Evolutionary conservation across 202 grass and related monocot genomes (phyloP), one percentile per base, ranked within the genome.

Genomic region (Musa balbisiana): DNA sequence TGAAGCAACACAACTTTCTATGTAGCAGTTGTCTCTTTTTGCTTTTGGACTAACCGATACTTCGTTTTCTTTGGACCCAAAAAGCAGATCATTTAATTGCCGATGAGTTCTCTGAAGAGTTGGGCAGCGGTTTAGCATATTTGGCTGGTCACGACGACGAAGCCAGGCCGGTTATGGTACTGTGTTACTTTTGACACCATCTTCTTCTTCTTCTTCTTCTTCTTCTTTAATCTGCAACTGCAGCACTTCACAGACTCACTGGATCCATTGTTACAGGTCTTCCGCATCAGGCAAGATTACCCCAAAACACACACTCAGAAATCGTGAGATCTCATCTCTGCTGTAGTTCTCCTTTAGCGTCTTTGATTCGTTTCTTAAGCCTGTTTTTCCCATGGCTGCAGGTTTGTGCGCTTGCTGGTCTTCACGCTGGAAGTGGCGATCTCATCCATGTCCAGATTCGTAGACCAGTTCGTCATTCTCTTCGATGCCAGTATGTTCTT

Each of bases 351-450:
- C 25, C 14, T 9, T 43, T 33, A 53, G 60, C 2, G 12, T 54
- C 10, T 51, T 56, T 56, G 9, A 51, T 19, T 49, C 11, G 58
- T 23, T 55, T 74, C 8, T 9, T 54, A 17, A 17, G 2, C 14
- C 3, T 17, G 3, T 24, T 13, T 27, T 55, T 52, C 63, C 20
- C 16, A 24, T 55, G 58, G 58, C 51, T 74, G 22, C 26, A 97
- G 93, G 81, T 92, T 95, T 76, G 89, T 95, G 13, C 91, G 95
- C 0, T 82, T 99, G 73, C 75, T 99, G 82, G 95, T 95, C 64
- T 99, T 99, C 83, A 99, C 95, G 69, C 74, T 99, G 59, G 91
- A 99, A 70, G 95, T 99, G 67, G 91, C 89, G 11, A 89, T 95
- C 49, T 87, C 87, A 24, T 94, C 85, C 77, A 94, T 94, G 95